Percentiles rank a stretch among this genome's conserved stretches.
Conservation (phyloP, 257 asterid genomes). For the Solanum bulbocastanum region DNA sequence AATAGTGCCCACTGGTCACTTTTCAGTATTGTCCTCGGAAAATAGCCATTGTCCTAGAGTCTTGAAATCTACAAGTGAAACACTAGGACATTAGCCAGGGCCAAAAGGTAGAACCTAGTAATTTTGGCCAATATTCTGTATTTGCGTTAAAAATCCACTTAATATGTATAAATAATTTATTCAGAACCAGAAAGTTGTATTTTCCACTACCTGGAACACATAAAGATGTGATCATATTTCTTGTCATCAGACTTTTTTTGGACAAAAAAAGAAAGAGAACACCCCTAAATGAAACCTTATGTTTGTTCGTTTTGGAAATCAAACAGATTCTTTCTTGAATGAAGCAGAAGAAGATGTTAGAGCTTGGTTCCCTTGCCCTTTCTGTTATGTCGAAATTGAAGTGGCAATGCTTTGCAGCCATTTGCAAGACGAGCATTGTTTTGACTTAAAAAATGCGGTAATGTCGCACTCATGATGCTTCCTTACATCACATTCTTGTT, state of each 20-base stretch:
- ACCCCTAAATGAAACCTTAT: background rate
- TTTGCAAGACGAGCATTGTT: slow-evolving; percentile 77
- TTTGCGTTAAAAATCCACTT: background rate
- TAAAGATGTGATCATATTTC: background rate
- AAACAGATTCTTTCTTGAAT: slow-evolving; percentile 24
- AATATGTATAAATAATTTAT: background rate
- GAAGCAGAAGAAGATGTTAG: slow-evolving; percentile 46
- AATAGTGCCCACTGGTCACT: background rate
- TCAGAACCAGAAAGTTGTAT: background rate
- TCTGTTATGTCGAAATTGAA: slow-evolving; percentile 67
- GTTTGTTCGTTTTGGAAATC: background rate
- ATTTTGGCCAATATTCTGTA: background rate
- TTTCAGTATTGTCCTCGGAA: background rate
- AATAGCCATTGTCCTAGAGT: background rate
- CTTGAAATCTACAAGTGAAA: background rate
- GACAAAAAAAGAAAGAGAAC: background rate
- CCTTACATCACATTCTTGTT: background rate
- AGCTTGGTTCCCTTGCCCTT: slow-evolving; percentile 90
- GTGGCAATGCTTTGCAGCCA: slow-evolving; percentile 53
- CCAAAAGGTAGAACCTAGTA: background rate
- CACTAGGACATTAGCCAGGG: background rate
- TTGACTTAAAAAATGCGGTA: slow-evolving; percentile 62
- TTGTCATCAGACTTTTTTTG: background rate
- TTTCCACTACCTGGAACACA: background rate
- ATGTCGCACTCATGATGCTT: background rate